A percentile compares a stretch with the other conserved stretches of the same genome.
phyloP scores from a whole-genome alignment of 2,329 filamentous ascomycete species.

The Emmonsia crescens region DNA sequence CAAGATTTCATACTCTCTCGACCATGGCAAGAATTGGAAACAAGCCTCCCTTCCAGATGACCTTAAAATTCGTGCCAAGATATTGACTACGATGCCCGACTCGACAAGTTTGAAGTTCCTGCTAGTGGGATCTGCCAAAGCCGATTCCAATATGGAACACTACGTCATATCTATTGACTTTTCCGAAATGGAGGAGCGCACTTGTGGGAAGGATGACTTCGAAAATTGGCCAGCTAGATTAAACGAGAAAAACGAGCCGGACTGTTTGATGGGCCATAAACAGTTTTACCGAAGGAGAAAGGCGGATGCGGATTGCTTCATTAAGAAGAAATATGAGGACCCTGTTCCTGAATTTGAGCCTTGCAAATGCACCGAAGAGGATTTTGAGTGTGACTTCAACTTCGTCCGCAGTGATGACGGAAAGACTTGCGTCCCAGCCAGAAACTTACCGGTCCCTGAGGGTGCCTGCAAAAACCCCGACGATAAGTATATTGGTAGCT shows the following conservation, averaged over 20 bases:
- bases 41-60: constrained; percentile 58
- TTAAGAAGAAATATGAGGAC: constrained; percentile 70
- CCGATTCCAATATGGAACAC: constrained; percentile 40
- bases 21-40: constrained; percentile 82
- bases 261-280: constrained; percentile 91
- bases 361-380: constrained; percentile 70
- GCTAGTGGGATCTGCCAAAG: constrained; percentile 53
- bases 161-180: constrained; percentile 75
- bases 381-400: constrained; percentile 97
- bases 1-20: constrained; percentile 63
- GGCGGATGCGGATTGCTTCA: constrained; percentile 77
- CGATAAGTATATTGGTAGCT: constrained; percentile 71
- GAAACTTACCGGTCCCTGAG: constrained; percentile 54
- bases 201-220: constrained; percentile 67
- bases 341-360: constrained; percentile 56
- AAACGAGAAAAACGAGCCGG: constrained; percentile 67
- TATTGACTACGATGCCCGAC: constrained; percentile 80
- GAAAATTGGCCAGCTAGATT: constrained; percentile 81
- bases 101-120: constrained; percentile 89
- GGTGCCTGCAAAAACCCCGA: constrained; percentile 61
- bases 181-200: constrained; percentile 63
- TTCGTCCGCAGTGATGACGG: constrained; percentile 59
- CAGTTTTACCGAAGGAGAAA: constrained; percentile 80
- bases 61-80: constrained; percentile 60
- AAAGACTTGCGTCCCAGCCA: constrained; percentile 56